Conservation (phyloP, 2,329 filamentous ascomycete species). For the Fusarium chaquense region DNA sequence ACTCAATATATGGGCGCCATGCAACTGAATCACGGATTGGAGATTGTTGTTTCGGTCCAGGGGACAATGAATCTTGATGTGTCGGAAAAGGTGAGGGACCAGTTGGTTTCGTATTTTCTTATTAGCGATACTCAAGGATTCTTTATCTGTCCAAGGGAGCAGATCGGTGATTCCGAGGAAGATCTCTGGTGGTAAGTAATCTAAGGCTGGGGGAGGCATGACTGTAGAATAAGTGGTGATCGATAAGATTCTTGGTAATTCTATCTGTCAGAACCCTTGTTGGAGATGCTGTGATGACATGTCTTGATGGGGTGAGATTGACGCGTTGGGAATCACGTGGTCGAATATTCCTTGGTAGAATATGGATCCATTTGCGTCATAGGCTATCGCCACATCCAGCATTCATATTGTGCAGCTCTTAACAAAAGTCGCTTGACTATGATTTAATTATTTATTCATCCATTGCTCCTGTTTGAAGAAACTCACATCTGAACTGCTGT, state of each 20-base stretch:
- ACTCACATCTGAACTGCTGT: accelerated
- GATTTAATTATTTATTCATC: neutral
- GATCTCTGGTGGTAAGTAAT: conserved; percentile 1
- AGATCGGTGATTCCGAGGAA: neutral
- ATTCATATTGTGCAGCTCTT: neutral
- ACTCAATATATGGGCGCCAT: neutral
- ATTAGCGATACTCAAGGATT: neutral
- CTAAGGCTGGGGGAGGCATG: neutral
- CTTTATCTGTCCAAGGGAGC: neutral
- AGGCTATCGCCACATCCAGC: neutral
- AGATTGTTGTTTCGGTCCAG: conserved; percentile 1
- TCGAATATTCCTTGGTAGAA: neutral
- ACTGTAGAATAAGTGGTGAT: neutral
- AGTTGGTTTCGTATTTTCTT: neutral
- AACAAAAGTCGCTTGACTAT: too few species aligned
- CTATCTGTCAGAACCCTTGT: neutral
- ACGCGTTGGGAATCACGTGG: neutral
- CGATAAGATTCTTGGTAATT: neutral
- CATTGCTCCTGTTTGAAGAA: accelerated
- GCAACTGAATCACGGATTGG: neutral
- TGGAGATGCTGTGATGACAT: neutral
- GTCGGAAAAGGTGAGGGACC: neutral
- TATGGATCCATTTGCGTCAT: conserved; percentile 21
- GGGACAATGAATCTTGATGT: conserved; percentile 13
- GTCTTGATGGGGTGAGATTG: neutral